Evolutionary conservation across 2,329 filamentous ascomycete species (phyloP), one percentile per base, ranked within the genome.

Genomic region (Aspergillus carbonarius): DNA sequence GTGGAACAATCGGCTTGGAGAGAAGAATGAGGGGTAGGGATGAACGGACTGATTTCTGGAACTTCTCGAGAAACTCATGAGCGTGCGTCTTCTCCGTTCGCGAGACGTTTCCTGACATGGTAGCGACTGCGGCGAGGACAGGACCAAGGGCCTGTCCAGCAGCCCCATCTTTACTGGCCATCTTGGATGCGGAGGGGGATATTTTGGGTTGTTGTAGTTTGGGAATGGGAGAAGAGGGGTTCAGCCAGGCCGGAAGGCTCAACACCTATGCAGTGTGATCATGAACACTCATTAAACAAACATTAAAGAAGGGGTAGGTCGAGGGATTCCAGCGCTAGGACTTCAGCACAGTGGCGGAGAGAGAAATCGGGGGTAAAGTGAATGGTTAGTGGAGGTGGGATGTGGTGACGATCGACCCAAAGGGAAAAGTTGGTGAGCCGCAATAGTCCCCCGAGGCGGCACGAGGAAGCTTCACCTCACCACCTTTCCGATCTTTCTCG

Each of bases 11-110:
- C 32, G 44, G 6, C 32, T n/a, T 39, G 48, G 40, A 54, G 18
- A 13, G 58, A 32, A 27, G 47, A 65, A 65, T 58, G 65, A 66
- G 63, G 58, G 60, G 59, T 54, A 52, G 59, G 58, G 59, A 51
- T 46, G 53, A 53, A 85, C 89, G 67, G 78, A 96, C 93, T 76
- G 95, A 98, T 86, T 99, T 99, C 84, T 99, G 95, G 78, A 98
- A 99, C 68, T 87, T 88, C 78, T 96, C 91, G 60, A 99, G 83
- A 74, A 89, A 99, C 74, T 93, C 88, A 73, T 97, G 93, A 60
- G 92, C 93, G 76, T 92, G 89, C 74, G 89, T 88, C 82, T 98
- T 98, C 72, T 90, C 86, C 65, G 89, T 84, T 71, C 89, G 85
- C 72, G 93, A 87, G 66, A 87, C 89, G 78, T 89, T 90, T 74